Percentiles rank a stretch among this genome's conserved stretches.
These are phyloP conservation scores for Toxicodendron radicans DNA, from an alignment of 345 rosid species.

Conservation along the genomic window DNA sequence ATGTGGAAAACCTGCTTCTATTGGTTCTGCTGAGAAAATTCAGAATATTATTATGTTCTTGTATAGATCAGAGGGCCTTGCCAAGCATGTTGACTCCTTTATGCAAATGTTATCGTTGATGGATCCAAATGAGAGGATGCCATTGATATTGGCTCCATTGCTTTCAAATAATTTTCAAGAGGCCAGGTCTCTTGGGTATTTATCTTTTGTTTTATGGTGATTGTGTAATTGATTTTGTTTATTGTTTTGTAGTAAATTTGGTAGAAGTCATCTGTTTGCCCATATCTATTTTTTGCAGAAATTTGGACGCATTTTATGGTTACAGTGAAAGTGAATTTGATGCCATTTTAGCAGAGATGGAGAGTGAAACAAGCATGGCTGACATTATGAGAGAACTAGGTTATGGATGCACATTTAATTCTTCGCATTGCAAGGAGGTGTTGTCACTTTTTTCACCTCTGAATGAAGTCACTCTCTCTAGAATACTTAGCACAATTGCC, in stretches of 20 bases:
- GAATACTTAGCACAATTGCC: conserved; percentile 34
- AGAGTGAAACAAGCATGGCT: conserved; percentile 38
- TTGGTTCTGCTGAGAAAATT: conserved; percentile 30
- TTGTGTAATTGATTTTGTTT: neutral
- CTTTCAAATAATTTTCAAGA: conserved; percentile 28
- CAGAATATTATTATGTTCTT: conserved; percentile 34
- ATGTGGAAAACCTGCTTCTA: conserved; percentile 25
- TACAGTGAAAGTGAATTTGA: conserved; percentile 34
- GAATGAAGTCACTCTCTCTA: conserved; percentile 35
- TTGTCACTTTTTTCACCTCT: conserved; percentile 31
- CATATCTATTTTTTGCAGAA: conserved; percentile 20
- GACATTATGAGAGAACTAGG: conserved; percentile 39
- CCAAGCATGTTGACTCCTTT: conserved; percentile 31
- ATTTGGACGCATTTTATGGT: conserved; percentile 18
- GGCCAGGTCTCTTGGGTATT: conserved; percentile 28
- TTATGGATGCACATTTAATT: conserved; percentile 40
- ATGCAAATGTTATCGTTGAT: conserved; percentile 34
- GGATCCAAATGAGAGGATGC: conserved; percentile 23
- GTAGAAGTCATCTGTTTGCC: neutral
- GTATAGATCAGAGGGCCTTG: conserved; percentile 27
- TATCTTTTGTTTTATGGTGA: neutral
- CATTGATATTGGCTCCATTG: conserved; percentile 31
- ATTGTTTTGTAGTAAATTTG: no score
- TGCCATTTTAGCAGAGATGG: conserved; percentile 39
- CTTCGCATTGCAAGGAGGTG: conserved; percentile 35